phyloP scores from a whole-genome alignment of 257 asterid species.

The Nemophila menziesii region DNA sequence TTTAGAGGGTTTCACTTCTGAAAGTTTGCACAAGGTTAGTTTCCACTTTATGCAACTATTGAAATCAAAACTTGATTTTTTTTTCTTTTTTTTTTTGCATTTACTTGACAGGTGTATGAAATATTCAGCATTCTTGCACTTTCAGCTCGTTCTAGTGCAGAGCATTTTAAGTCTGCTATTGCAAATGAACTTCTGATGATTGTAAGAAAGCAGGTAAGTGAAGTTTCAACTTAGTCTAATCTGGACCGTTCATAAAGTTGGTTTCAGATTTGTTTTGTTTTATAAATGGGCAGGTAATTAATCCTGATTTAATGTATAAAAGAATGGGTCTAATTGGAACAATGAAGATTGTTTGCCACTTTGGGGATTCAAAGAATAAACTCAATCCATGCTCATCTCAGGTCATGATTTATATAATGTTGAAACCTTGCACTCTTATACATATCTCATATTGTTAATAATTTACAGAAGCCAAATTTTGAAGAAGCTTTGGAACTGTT shows the following conservation, averaged over 20 bases:
- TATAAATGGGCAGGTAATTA: slow-evolving; percentile 39
- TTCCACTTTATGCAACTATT: slow-evolving; percentile 7
- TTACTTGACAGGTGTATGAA: slow-evolving; percentile 57
- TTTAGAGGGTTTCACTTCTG: slow-evolving; percentile 62
- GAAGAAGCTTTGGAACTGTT: slow-evolving; percentile 86
- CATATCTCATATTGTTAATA: neutral
- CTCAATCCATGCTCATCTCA: slow-evolving; percentile 39
- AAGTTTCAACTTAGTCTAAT: neutral
- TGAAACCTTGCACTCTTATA: neutral
- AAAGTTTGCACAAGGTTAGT: slow-evolving; percentile 62
- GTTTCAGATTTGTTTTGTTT: slow-evolving; percentile 2
- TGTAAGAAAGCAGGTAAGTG: slow-evolving; percentile 64
- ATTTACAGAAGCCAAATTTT: slow-evolving; percentile 41
- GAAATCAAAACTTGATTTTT: slow-evolving; percentile 4
- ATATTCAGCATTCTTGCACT: slow-evolving; percentile 65
- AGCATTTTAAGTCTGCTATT: slow-evolving; percentile 53
- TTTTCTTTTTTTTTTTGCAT: slow-evolving; percentile 7
- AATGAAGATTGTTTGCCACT: slow-evolving; percentile 58
- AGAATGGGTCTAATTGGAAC: slow-evolving; percentile 85
- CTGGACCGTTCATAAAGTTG: neutral
- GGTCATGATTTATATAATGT: slow-evolving; percentile 21
- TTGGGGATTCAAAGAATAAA: slow-evolving; percentile 44
- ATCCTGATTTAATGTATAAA: slow-evolving; percentile 68
- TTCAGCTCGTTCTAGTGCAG: slow-evolving; percentile 43
- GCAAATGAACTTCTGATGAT: slow-evolving; percentile 75